phyloP scores from a whole-genome alignment of 179 eudicot species.

The Heliamphora ciliata region DNA sequence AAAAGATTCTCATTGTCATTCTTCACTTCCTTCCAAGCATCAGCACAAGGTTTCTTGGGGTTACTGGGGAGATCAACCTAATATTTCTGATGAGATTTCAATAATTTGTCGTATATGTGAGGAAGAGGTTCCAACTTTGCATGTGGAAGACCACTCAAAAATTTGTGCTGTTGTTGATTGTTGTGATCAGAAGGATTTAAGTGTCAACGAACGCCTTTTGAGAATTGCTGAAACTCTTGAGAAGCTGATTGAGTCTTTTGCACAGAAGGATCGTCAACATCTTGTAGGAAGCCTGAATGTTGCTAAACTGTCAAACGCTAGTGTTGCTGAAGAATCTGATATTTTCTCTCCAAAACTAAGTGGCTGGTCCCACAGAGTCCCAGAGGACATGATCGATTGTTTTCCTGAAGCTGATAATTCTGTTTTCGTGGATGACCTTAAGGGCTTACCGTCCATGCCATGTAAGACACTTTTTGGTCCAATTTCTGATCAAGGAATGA shows the following conservation, averaged over 20 bases:
- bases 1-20: slow-evolving; percentile 48
- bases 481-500: slow-evolving; percentile 99
- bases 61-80: slow-evolving; percentile 73
- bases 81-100: slow-evolving; percentile 65
- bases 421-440: slow-evolving; percentile 73
- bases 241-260: slow-evolving; percentile 64
- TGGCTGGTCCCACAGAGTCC: slow-evolving; percentile 95
- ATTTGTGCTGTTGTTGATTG: slow-evolving; percentile 93
- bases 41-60: slow-evolving; percentile 82
- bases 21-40: slow-evolving; percentile 55
- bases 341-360: slow-evolving; percentile 82
- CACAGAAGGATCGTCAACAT: slow-evolving; percentile 68
- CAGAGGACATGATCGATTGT: slow-evolving; percentile 95
- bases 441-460: slow-evolving; percentile 80
- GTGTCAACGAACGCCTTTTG: slow-evolving; percentile 80
- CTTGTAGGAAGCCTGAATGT: slow-evolving; percentile 80
- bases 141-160: slow-evolving; percentile 95
- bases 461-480: slow-evolving; percentile 96
- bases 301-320: slow-evolving; percentile 77
- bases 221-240: slow-evolving; percentile 91
- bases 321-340: slow-evolving; percentile 87
- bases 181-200: slow-evolving; percentile 92
- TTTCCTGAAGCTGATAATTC: slow-evolving; percentile 78
- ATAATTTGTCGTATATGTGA: slow-evolving; percentile 98
- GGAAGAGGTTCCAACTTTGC: slow-evolving; percentile 92